These are phyloP conservation scores for Colletotrichum sublineola DNA, from an alignment of 2,329 filamentous ascomycete species.

Conservation along the genomic window DNA sequence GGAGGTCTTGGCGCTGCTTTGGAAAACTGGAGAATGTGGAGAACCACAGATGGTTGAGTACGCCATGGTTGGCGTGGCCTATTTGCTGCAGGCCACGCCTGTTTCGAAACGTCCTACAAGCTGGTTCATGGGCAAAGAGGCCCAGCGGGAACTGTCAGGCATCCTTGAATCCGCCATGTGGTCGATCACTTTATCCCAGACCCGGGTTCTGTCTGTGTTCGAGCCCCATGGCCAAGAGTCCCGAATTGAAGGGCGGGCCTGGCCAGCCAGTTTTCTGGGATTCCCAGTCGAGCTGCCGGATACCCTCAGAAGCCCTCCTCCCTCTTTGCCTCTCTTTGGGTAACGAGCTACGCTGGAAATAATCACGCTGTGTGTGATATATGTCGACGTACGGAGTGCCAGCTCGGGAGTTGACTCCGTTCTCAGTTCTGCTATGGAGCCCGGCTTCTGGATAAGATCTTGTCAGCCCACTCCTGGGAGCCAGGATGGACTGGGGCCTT, in stretches of 20 bases:
- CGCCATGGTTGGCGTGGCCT: conserved; percentile 32
- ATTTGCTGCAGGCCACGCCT: background rate
- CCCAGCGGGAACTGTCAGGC: conserved; percentile 18
- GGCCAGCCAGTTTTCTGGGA: conserved; percentile 31
- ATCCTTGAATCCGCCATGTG: conserved; percentile 16
- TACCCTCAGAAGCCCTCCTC: background rate
- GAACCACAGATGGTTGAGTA: conserved; percentile 12
- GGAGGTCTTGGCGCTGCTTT: conserved; percentile 35
- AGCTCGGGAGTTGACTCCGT: conserved; percentile 21
- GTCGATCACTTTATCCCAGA: conserved; percentile 37
- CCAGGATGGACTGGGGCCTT: conserved; percentile 30
- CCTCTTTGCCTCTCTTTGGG: conserved; percentile 19
- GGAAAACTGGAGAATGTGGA: conserved; percentile 36
- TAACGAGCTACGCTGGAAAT: conserved; percentile 26
- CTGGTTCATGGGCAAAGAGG: conserved; percentile 16
- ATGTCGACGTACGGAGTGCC: conserved; percentile 26
- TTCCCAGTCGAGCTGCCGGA: conserved; percentile 16
- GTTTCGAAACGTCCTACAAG: conserved; percentile 40
- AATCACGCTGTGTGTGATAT: conserved; percentile 35
- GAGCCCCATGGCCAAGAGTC: conserved; percentile 29
- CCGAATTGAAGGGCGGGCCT: conserved; percentile 37
- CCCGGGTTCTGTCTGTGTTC: conserved; percentile 22
- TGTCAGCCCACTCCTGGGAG: conserved; percentile 26
- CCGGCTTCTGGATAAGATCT: background rate
- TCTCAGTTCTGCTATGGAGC: background rate